Base-by-base conservation (phyloP, 257 asterid genomes). In the Voacanga thouarsii region DNA sequence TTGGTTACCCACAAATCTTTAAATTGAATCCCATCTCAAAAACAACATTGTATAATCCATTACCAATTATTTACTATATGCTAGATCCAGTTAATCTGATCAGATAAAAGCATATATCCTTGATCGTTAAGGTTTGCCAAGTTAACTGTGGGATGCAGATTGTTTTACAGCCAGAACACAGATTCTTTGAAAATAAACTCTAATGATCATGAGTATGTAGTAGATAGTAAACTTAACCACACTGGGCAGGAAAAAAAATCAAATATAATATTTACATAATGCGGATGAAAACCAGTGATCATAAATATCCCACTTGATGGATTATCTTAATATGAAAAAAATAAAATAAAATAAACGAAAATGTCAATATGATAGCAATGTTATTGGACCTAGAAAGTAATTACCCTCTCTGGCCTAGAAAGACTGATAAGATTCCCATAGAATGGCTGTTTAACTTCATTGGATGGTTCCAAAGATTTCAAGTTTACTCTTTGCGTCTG, bases 401-500 rank as follows among this genome's bases (percentile, higher is more conserved):
- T 78, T 81, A 92, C 99, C 97, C 90, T 87, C 78, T 84, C 90
- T 9, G 78, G 47, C 61, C 30, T 78, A 50, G 97, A 85, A 80
- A 80, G 80, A 74, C 77, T 45, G 47, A 79, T 82, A 49, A 93
- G 86, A 80, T 87, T 90, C 84, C 78, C 85, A 80, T 82, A 96
- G 73, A 89, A 86, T 72, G 98, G 90, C 94, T 97, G 93, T 68
- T 88, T 88, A 72, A 92, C 65, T 80, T 86, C 90, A 82, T 84
- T 90, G 76, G 92, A 94, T 55, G 90, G 78, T 81, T 89, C 91
- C 92, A 96, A 78, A 53, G 94, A 94, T 87, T 92, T 88, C 90
- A 89, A 76, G 85, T 90, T 93, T 71, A 87, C 74, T 76, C 82
- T 85, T 75, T 83, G 87, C 65, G 90, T 89, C 99, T 96, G 93